Conservation (phyloP, 2,329 filamentous ascomycete species). For the Leptographium galeiforme region DNA sequence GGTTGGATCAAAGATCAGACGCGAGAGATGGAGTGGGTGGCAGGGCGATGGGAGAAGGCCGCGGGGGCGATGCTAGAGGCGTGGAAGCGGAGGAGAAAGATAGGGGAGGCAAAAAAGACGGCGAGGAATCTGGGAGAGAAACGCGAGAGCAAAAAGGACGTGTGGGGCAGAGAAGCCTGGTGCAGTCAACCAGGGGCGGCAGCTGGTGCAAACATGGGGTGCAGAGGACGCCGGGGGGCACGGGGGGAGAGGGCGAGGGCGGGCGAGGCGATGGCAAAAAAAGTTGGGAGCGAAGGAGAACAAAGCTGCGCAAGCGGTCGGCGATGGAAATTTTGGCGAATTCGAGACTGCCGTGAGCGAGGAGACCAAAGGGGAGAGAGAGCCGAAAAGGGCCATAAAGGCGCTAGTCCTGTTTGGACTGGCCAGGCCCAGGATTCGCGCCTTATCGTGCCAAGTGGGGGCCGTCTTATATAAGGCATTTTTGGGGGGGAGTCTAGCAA, state of each 20-base stretch:
- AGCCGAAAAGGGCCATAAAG: conserved; percentile 3
- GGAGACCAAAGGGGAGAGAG: conserved; percentile 6
- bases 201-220: conserved; percentile 2
- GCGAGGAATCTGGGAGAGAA: background rate
- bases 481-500: background rate
- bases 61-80: background rate
- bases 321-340: conserved; percentile 9
- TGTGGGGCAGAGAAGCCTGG: conserved; percentile 4
- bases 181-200: conserved; percentile 8
- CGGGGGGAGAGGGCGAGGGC: background rate
- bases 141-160: background rate
- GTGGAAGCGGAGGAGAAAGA: background rate
- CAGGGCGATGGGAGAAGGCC: background rate
- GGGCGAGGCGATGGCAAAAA: conserved; percentile 2
- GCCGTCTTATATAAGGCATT: background rate
- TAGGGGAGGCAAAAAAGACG: background rate
- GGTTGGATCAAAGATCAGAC: background rate
- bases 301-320: background rate
- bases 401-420: conserved; percentile 3
- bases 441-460: conserved; percentile 8
- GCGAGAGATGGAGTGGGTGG: background rate
- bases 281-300: background rate
- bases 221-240: background rate
- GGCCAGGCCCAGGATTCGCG: conserved; percentile 2
- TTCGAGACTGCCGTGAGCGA: conserved; percentile 4